A percentile compares a stretch with the other conserved stretches of the same genome.
Evolutionary conservation across 345 rosid genomes (phyloP).

Genomic region (Xanthoceras sorbifolium): DNA sequence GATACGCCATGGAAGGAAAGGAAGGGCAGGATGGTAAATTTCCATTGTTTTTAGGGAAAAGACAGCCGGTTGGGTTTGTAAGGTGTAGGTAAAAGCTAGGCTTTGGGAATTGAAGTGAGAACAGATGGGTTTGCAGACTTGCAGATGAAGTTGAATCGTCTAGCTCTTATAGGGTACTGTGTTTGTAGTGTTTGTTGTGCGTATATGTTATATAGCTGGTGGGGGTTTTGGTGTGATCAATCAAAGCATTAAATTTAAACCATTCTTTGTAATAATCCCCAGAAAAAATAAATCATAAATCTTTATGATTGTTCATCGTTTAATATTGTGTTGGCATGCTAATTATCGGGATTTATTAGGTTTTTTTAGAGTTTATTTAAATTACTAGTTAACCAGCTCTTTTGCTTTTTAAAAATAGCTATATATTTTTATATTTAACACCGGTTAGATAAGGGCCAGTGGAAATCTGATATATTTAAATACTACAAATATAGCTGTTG

Average conservation of each 20-base stretch:
- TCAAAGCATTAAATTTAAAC: background rate
- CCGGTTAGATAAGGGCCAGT: too few species aligned
- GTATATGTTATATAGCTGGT: background rate
- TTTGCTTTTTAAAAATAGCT: too few species aligned
- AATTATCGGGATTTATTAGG: background rate
- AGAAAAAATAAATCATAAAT: background rate
- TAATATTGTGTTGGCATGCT: background rate
- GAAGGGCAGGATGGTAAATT: slow-evolving; percentile 25
- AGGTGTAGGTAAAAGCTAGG: slow-evolving; percentile 45
- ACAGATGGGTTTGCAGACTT: slow-evolving; percentile 10
- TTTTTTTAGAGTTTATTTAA: too few species aligned
- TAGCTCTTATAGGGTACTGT: slow-evolving; percentile 2
- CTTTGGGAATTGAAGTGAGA: slow-evolving; percentile 55
- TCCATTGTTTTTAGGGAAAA: slow-evolving; percentile 10
- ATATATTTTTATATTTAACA: too few species aligned
- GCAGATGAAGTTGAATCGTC: slow-evolving; percentile 29
- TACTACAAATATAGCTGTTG: too few species aligned
- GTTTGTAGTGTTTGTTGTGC: background rate
- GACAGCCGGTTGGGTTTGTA: slow-evolving; percentile 48
- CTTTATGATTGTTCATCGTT: background rate
- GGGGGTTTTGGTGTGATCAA: slow-evolving; percentile 9
- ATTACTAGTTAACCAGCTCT: too few species aligned
- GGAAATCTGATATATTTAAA: too few species aligned
- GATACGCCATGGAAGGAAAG: slow-evolving; percentile 44
- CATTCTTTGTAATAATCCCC: background rate